phyloP scores from a whole-genome alignment of 768 basidiomycete genomes.

The Leccinum arenicola region DNA sequence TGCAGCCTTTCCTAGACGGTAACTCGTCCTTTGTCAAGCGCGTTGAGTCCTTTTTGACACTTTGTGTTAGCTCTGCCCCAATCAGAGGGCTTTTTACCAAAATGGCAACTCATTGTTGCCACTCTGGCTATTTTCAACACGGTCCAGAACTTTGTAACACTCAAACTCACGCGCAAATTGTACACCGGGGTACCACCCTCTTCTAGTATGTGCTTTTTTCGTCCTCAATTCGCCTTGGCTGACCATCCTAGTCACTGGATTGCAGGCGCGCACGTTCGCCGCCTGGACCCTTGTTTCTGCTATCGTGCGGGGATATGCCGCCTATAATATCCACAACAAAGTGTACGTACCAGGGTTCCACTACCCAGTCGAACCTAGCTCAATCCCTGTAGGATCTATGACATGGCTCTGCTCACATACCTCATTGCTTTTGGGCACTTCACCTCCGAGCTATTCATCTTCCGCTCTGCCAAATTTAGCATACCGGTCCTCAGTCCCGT shows the following conservation, averaged over 20 bases:
- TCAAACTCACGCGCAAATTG: conserved; percentile 73
- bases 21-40: background rate
- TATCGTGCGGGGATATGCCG: conserved; percentile 79
- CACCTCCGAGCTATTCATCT: conserved; percentile 80
- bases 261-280: conserved; percentile 89
- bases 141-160: conserved; percentile 75
- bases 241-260: conserved; percentile 61
- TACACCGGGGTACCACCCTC: conserved; percentile 52
- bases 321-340: conserved; percentile 84
- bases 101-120: conserved; percentile 86
- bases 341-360: conserved; percentile 47
- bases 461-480: conserved; percentile 64
- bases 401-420: conserved; percentile 85
- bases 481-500: conserved; percentile 67
- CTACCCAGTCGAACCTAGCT: conserved; percentile 4
- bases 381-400: conserved; percentile 66
- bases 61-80: conserved; percentile 55
- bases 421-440: conserved; percentile 91
- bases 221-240: background rate
- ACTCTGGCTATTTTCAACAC: conserved; percentile 82
- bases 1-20: conserved; percentile 26
- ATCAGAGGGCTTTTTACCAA: conserved; percentile 68
- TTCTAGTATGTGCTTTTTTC: conserved; percentile 31
- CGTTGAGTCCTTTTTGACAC: background rate
- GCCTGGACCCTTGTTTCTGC: conserved; percentile 89